Conservation (phyloP, 331 rosid species). For the Pyrus hybrid region DNA sequence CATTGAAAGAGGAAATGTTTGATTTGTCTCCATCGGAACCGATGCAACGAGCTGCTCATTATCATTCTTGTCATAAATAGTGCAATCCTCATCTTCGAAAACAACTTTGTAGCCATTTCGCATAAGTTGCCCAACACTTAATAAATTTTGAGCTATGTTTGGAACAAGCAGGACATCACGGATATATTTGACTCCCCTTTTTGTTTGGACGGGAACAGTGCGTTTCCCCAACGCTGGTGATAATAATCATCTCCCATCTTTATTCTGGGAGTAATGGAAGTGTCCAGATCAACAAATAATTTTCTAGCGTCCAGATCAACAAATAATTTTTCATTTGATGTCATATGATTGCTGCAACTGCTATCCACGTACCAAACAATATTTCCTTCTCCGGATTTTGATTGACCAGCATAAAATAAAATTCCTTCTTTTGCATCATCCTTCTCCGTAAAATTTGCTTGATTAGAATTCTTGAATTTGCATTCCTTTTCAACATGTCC, state of each 20-base stretch:
- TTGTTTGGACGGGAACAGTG: not conserved
- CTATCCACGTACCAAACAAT: not conserved
- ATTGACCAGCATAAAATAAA: not conserved
- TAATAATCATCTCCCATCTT: not conserved
- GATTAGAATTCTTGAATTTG: not conserved
- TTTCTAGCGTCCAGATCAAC: not conserved
- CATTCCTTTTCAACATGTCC: not conserved
- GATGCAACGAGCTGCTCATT: no score
- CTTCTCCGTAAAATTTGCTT: not conserved
- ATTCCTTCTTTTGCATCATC: not conserved
- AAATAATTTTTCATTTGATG: not conserved
- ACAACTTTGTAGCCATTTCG: no score
- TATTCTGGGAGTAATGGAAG: not conserved
- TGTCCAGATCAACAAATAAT: no score
- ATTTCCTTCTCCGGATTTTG: not conserved
- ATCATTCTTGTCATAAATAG: no score
- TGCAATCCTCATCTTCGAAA: no score
- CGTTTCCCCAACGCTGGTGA: not conserved
- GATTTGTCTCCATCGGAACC: not conserved
- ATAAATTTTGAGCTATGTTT: not conserved
- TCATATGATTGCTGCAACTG: conserved; percentile 9
- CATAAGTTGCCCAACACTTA: not conserved
- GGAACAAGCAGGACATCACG: not conserved
- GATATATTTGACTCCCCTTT: not conserved
- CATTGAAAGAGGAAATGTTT: not conserved